Evolutionary conservation across 306 rosid species (phyloP).

Genomic region (Pterocarpus macrocarpus): DNA sequence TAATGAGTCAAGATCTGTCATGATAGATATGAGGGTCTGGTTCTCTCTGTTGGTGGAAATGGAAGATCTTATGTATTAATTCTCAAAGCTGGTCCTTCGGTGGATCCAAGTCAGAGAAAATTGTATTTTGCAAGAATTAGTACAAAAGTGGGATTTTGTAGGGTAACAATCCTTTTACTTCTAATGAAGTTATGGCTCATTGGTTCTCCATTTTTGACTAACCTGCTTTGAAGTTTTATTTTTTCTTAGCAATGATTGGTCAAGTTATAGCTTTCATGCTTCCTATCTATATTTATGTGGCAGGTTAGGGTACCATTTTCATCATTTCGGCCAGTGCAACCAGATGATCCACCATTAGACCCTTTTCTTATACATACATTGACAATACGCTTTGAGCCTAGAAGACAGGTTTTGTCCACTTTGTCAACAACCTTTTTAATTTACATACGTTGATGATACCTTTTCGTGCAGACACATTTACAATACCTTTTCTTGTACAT

Average conservation of each 20-base stretch:
- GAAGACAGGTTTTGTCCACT: slow-evolving; percentile 80
- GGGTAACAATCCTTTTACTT: slow-evolving; percentile 64
- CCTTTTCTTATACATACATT: slow-evolving; percentile 96
- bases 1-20: slow-evolving; percentile 30
- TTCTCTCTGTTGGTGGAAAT: slow-evolving; percentile 97
- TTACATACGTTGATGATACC: neutral
- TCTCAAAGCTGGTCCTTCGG: slow-evolving; percentile 89
- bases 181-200: neutral
- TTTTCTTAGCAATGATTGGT: slow-evolving; percentile 30
- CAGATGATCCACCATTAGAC: slow-evolving; percentile 88
- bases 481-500: neutral
- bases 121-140: slow-evolving; percentile 85
- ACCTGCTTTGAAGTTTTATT: slow-evolving; percentile 19
- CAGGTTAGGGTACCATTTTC: slow-evolving; percentile 98
- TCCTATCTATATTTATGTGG: slow-evolving; percentile 45
- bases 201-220: slow-evolving; percentile 23
- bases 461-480: neutral
- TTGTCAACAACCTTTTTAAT: neutral
- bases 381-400: slow-evolving; percentile 96
- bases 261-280: slow-evolving; percentile 36
- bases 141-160: slow-evolving; percentile 95
- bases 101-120: slow-evolving; percentile 84
- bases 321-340: slow-evolving; percentile 91
- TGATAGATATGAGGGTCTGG: slow-evolving; percentile 90
- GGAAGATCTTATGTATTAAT: slow-evolving; percentile 90